These are phyloP conservation scores for Stevia rebaudiana DNA, from an alignment of 140 eudicot genomes.

Conservation along the genomic window DNA sequence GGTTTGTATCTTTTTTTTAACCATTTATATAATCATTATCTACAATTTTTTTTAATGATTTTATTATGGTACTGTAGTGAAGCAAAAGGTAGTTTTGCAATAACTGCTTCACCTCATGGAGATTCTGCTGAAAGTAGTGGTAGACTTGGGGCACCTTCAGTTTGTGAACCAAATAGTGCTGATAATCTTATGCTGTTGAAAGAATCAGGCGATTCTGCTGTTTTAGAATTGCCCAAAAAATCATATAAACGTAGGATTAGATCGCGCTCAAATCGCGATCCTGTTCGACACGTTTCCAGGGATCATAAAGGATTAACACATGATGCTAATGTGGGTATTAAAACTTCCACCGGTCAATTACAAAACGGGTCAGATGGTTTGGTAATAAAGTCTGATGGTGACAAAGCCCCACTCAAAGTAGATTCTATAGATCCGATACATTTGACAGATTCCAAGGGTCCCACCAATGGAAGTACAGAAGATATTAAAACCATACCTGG, in stretches of 20 bases:
- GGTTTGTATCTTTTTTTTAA: conserved; percentile 34
- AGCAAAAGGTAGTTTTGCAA: conserved; percentile 80
- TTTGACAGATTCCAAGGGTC: conserved; percentile 38
- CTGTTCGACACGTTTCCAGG: conserved; percentile 43
- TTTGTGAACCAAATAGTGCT: conserved; percentile 78
- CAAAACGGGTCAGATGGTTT: conserved; percentile 40
- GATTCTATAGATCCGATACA: conserved; percentile 29
- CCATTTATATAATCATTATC: conserved; percentile 1
- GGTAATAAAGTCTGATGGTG: conserved; percentile 21
- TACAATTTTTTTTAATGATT: not conserved
- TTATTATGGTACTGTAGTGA: conserved; percentile 51
- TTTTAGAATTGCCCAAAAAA: conserved; percentile 64
- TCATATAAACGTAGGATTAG: conserved; percentile 79
- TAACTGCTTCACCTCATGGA: conserved; percentile 76
- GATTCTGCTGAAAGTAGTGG: conserved; percentile 96
- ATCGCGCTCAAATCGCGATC: conserved; percentile 70
- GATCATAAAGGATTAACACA: conserved; percentile 37
- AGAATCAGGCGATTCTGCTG: conserved; percentile 59
- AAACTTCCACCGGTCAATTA: conserved; percentile 32
- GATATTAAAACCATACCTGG: conserved; percentile 33
- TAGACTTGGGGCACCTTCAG: conserved; percentile 52
- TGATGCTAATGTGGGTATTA: conserved; percentile 25
- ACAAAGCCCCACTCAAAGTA: conserved; percentile 21
- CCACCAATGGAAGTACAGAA: conserved; percentile 34
- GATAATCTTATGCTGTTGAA: conserved; percentile 80